These are phyloP conservation scores for Lentinula detonsa DNA, from an alignment of 768 basidiomycete genomes.

Conservation along the genomic window DNA sequence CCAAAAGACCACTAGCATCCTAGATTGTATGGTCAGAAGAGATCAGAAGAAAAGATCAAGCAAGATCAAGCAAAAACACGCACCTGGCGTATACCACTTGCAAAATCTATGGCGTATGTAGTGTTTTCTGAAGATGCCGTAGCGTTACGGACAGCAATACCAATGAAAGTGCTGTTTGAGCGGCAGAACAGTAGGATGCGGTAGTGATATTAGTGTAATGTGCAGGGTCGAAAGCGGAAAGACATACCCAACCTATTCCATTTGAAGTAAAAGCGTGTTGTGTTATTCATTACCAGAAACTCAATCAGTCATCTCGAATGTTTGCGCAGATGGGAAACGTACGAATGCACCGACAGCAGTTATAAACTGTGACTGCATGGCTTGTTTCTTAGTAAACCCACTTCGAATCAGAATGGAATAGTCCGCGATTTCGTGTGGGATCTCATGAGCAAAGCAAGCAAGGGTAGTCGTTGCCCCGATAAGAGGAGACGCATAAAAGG, in stretches of 20 bases:
- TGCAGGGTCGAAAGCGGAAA: not conserved
- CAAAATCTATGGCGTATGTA: conserved; percentile 49
- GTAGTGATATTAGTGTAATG: not conserved
- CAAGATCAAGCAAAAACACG: not conserved
- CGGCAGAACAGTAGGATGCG: conserved; percentile 6
- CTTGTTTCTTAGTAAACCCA: conserved; percentile 86
- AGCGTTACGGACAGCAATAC: conserved; percentile 77
- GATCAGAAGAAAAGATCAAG: too few relatives aligned
- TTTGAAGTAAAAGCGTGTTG: not conserved
- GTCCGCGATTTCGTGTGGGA: conserved; percentile 96
- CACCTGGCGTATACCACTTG: conserved; percentile 65
- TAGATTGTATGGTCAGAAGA: not conserved
- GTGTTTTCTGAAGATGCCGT: conserved; percentile 41
- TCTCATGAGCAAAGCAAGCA: conserved; percentile 93
- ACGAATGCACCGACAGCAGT: conserved; percentile 93
- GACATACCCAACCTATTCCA: conserved; percentile 26
- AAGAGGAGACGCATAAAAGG: conserved; percentile 93
- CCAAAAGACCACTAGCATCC: conserved; percentile 69
- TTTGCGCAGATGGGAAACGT: conserved; percentile 24
- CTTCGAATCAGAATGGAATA: conserved; percentile 90
- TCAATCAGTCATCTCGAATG: conserved; percentile 9
- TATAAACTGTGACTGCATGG: conserved; percentile 90
- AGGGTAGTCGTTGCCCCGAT: conserved; percentile 94
- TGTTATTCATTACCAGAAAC: not conserved
- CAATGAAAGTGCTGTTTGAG: conserved; percentile 69